Conservation (phyloP, 768 basidiomycete species). For the Hebeloma cylindrosporum region DNA sequence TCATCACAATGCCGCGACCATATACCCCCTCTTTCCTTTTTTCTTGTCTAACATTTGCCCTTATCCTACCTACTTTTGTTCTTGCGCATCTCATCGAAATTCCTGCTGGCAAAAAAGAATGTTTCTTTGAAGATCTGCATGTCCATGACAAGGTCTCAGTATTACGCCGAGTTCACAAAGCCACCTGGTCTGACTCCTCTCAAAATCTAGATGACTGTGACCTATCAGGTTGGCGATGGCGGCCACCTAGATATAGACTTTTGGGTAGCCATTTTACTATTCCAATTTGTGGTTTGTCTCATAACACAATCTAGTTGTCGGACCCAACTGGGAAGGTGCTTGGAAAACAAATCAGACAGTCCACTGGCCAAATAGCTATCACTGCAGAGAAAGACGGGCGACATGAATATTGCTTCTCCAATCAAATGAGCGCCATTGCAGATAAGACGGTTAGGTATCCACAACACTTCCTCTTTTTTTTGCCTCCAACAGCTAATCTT, state of each 20-base stretch:
- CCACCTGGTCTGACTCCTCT: background rate
- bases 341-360: slow-evolving; percentile 80
- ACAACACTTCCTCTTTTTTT: background rate
- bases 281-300: slow-evolving; percentile 7
- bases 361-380: slow-evolving; percentile 85
- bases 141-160: slow-evolving; percentile 91
- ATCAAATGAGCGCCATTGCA: slow-evolving; percentile 95
- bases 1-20: slow-evolving; percentile 24
- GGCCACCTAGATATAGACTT: slow-evolving; percentile 98
- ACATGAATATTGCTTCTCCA: slow-evolving; percentile 97
- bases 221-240: slow-evolving; percentile 97
- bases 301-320: slow-evolving; percentile 54
- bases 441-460: slow-evolving; percentile 92
- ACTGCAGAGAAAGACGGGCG: slow-evolving; percentile 87
- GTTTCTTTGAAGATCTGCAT: slow-evolving; percentile 95
- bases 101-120: slow-evolving; percentile 80
- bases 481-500: slow-evolving; percentile 5
- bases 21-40: slow-evolving; percentile 40
- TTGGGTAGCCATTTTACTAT: slow-evolving; percentile 56
- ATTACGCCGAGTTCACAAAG: too few species aligned
- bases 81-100: slow-evolving; percentile 75
- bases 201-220: slow-evolving; percentile 86
- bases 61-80: slow-evolving; percentile 41
- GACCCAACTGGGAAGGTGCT: slow-evolving; percentile 72
- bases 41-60: slow-evolving; percentile 41